These are phyloP conservation scores for Flaveria linearis DNA, from an alignment of 129 eudicot species.

Conservation along the genomic window DNA sequence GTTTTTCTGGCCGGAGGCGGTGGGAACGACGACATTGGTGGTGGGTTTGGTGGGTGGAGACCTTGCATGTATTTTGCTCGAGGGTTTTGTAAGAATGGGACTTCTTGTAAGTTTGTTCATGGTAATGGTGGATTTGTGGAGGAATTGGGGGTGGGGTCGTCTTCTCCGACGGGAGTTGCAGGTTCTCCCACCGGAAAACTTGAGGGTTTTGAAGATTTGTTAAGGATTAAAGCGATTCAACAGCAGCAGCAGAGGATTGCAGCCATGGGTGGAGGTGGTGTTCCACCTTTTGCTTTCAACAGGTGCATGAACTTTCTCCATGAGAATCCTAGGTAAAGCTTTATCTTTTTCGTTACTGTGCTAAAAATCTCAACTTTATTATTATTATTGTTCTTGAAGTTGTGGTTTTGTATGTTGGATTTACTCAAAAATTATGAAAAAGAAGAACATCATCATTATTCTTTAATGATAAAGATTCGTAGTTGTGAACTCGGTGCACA, in stretches of 20 bases:
- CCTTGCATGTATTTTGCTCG: conserved; percentile 89
- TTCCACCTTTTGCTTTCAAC: conserved; percentile 38
- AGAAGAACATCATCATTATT: conserved; percentile 24
- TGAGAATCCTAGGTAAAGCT: conserved; percentile 55
- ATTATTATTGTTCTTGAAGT: background rate
- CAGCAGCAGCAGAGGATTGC: conserved; percentile 40
- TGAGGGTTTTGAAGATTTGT: conserved; percentile 54
- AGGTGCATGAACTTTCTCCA: conserved; percentile 55
- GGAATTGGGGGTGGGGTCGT: conserved; percentile 25
- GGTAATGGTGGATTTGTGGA: conserved; percentile 37
- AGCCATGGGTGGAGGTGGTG: conserved; percentile 36
- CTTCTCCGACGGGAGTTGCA: conserved; percentile 27
- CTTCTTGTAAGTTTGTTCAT: conserved; percentile 69
- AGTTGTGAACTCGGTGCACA: too few species aligned
- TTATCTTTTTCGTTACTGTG: background rate
- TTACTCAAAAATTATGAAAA: conserved; percentile 18
- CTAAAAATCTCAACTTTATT: background rate
- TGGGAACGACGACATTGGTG: conserved; percentile 33
- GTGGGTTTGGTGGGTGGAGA: conserved; percentile 60
- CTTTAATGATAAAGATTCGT: background rate
- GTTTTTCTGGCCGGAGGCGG: conserved; percentile 35
- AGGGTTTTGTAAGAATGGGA: conserved; percentile 87
- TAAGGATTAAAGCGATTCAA: conserved; percentile 51
- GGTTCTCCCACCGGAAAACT: conserved; percentile 64
- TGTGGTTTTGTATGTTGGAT: background rate